Base-by-base conservation (phyloP, 2,329 filamentous ascomycete genomes). In the Fusarium nematophilum region DNA sequence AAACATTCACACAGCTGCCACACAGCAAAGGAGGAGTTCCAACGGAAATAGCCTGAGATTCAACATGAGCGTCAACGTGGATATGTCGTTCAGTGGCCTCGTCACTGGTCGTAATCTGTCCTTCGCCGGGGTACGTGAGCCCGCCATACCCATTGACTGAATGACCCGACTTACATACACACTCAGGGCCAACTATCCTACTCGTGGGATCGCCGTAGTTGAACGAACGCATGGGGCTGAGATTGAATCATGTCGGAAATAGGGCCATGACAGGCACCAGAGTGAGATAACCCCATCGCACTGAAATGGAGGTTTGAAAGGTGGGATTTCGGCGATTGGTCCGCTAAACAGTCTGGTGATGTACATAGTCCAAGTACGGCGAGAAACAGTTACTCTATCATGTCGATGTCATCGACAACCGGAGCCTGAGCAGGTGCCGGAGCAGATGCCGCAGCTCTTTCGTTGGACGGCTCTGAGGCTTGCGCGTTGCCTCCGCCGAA, bases 341-440 rank as follows among this genome's bases (percentile, higher is more conserved):
- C 55, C 54, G 55, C 52, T 59, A 59, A 71, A 53, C 64, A 68
- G 54, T 70, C 57, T 62, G 57, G 59, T 65, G 57, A 54, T 70
- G 56, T 66, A 67, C 65, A 62, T 69, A 58, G 57, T 58, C 56
- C 49, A 57, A 42, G 27, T 55, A 40, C 23, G 39, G 42, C 37
- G 34, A 53, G 42, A 54, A 44, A 25, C 47, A 42, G 27, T 57
- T 75, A 88, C 77, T 88, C 86, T 70, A 90, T 89, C 89, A 91
- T 90, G 67, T 90, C 88, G 57, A 90, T 79, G 72, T 90, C 87
- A 50, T 87, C 86, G 31, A 75, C 40, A 27, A 45, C 58, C 8
- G 72, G 66, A 31, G 37, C 27, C 23, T 70, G 49, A 43, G 62
- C 52, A 3, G 50, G 53, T 58, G 66, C 66, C 17, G 67, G 57